Conservation (phyloP, 2,329 filamentous ascomycete species). For the Colletotrichum tamarilloi region DNA sequence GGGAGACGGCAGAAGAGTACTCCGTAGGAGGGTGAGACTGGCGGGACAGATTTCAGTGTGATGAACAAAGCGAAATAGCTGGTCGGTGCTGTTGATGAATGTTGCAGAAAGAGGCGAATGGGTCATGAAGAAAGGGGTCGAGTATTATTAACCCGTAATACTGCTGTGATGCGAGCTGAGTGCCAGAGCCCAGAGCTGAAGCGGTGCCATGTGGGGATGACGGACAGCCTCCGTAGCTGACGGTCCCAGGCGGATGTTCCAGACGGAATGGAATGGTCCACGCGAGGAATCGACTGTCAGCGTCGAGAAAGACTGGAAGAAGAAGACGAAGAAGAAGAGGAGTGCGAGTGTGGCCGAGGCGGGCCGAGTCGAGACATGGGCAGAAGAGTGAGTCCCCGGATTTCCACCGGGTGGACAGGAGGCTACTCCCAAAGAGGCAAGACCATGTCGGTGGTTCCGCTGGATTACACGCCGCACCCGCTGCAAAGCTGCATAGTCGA, state of each 20-base stretch:
- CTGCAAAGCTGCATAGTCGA: neutral
- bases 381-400: neutral
- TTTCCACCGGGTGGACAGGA: slow-evolving; percentile 11
- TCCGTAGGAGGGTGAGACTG: neutral
- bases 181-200: slow-evolving; percentile 7
- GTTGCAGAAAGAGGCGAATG: slow-evolving; percentile 25
- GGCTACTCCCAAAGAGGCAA: neutral
- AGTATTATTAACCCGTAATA: neutral
- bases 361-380: neutral
- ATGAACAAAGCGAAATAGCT: slow-evolving; percentile 23
- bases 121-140: slow-evolving; percentile 1
- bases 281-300: too few species aligned
- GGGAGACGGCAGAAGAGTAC: slow-evolving; percentile 10
- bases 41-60: neutral
- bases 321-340: neutral
- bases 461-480: neutral
- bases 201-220: slow-evolving; percentile 23
- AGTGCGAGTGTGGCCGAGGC: slow-evolving; percentile 1
- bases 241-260: neutral
- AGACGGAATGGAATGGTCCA: neutral
- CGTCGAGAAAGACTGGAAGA: neutral
- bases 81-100: slow-evolving; percentile 26
- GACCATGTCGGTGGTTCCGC: slow-evolving; percentile 1
- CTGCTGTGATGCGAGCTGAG: neutral
- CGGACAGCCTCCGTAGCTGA: slow-evolving; percentile 21